Base-by-base conservation (phyloP, 495 filamentous ascomycete species). In the Neurospora sp. region DNA sequence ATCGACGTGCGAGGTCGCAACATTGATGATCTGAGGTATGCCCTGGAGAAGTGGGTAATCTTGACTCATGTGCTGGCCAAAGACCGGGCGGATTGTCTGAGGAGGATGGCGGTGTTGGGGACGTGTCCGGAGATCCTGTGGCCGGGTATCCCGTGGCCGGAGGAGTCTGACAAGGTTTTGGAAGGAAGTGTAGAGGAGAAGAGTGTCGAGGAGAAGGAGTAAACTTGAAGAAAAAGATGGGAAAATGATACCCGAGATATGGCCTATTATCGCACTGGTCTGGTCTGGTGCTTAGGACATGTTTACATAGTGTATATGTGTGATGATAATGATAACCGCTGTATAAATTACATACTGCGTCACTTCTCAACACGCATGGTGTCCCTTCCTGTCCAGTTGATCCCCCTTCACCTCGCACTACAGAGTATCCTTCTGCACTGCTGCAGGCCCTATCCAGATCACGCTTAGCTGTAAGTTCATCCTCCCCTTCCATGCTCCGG, bases 21-120 rank as follows among this genome's bases (percentile, higher is more conserved):
- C 3, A 75, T 79, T 2, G 74, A 68, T 9, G 76, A 77, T 39
- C 31, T 85, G 70, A 74, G 81, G 53, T 39, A 10, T 2, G 39
- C 22, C 37, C 69, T 86, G 38, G 74, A 68, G 39, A 73, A 70
- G 31, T 86, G 85, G 85, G 69, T 85, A 20, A 44, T 72, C 0
- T 45, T 76, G 74, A 75, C 81, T 14, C 8, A 8, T 65, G 53
- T 65, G 12, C 6, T 65, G 53, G 53, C 53, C 47, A 40, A 42
- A 16, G 59, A 72, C 4, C 31, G 31, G n/a, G 59, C 7, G 53
- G 76, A 74, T 72, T 39, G 35, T 65, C 35, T 47, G 71, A 73
- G 47, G 38, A 45, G 41, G 16, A 76, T 76, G 69, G 47, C 68
- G 45, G 44, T 76, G 47, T 39, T 76, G 40, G 44, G 65, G 0